phyloP scores from a whole-genome alignment of 75 land plant species.

The Larix kaempferi region DNA sequence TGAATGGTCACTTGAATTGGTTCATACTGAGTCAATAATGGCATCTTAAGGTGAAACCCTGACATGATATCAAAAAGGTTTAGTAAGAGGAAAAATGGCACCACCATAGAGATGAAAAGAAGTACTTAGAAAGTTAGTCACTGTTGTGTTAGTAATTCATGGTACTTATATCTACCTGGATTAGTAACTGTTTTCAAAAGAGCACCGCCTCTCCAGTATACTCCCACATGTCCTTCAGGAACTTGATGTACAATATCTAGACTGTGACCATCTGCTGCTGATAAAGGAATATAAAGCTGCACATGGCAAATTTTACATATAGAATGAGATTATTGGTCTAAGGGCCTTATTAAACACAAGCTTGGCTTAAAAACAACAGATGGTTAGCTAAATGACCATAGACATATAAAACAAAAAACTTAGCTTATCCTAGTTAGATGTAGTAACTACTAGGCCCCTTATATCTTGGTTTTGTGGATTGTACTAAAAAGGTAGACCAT shows the following conservation, averaged over 20 bases:
- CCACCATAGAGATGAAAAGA: background rate
- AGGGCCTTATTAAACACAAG: too few relatives aligned
- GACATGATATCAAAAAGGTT: slow-evolving; percentile 11
- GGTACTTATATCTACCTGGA: slow-evolving; percentile 53
- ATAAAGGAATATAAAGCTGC: too few relatives aligned
- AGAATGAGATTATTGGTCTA: too few relatives aligned
- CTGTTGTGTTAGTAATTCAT: too few relatives aligned
- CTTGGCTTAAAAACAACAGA: too few relatives aligned
- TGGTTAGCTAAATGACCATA: too few relatives aligned
- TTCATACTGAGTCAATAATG: slow-evolving; percentile 70
- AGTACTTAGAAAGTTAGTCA: background rate
- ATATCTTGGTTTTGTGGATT: too few relatives aligned
- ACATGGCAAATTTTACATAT: too few relatives aligned
- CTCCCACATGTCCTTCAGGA: slow-evolving; percentile 98
- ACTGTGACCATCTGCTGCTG: slow-evolving; percentile 1
- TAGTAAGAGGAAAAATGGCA: background rate
- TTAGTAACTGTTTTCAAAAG: slow-evolving; percentile 73
- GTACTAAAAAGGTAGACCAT: too few relatives aligned
- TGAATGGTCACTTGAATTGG: slow-evolving; percentile 96
- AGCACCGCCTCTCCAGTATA: slow-evolving; percentile 96
- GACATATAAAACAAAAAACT: too few relatives aligned
- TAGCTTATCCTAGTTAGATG: too few relatives aligned
- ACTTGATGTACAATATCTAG: slow-evolving; percentile 76
- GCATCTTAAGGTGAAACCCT: slow-evolving; percentile 91
- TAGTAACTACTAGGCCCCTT: too few relatives aligned